Percentiles rank a stretch among this genome's conserved stretches.
Evolutionary conservation across 2,329 filamentous ascomycete genomes (phyloP).

Genomic region (Macrophomina phaseolina): DNA sequence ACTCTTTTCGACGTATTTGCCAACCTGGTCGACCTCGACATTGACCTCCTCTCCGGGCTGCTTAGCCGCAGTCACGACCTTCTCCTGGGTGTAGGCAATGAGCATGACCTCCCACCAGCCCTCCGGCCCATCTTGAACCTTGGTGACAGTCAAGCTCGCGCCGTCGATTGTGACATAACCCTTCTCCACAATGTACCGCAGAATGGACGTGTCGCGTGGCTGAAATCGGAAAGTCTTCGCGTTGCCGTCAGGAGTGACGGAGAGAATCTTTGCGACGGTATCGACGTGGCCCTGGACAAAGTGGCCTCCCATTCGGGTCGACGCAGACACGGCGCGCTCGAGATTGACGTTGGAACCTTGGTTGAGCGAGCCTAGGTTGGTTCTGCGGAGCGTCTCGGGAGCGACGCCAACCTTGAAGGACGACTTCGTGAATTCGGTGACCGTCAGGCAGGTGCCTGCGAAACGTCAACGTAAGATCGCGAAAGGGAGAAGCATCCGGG

Average conservation of each 20-base stretch:
- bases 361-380: slow-evolving; percentile 81
- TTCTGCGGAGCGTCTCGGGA: slow-evolving; percentile 93
- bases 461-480: slow-evolving; percentile 13
- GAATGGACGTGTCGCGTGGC: slow-evolving; percentile 70
- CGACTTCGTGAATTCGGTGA: slow-evolving; percentile 70
- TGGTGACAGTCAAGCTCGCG: slow-evolving; percentile 89
- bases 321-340: slow-evolving; percentile 87
- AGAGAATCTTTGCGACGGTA: slow-evolving; percentile 77
- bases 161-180: slow-evolving; percentile 94
- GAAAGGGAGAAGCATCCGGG: neutral
- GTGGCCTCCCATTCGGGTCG: slow-evolving; percentile 96
- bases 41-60: slow-evolving; percentile 81
- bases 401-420: slow-evolving; percentile 91
- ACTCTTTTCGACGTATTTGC: slow-evolving; percentile 89
- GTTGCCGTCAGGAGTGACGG: slow-evolving; percentile 82
- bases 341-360: slow-evolving; percentile 79
- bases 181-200: slow-evolving; percentile 94
- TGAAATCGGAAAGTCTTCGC: slow-evolving; percentile 84
- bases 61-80: slow-evolving; percentile 83
- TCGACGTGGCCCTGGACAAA: slow-evolving; percentile 99
- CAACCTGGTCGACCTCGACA: slow-evolving; percentile 88
- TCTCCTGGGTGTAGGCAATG: slow-evolving; percentile 94
- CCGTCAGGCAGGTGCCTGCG: slow-evolving; percentile 81
- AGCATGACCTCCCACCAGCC: slow-evolving; percentile 97
- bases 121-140: slow-evolving; percentile 76